phyloP scores from a whole-genome alignment of 768 basidiomycete species.

The Cystofilobasidium capitatum region DNA sequence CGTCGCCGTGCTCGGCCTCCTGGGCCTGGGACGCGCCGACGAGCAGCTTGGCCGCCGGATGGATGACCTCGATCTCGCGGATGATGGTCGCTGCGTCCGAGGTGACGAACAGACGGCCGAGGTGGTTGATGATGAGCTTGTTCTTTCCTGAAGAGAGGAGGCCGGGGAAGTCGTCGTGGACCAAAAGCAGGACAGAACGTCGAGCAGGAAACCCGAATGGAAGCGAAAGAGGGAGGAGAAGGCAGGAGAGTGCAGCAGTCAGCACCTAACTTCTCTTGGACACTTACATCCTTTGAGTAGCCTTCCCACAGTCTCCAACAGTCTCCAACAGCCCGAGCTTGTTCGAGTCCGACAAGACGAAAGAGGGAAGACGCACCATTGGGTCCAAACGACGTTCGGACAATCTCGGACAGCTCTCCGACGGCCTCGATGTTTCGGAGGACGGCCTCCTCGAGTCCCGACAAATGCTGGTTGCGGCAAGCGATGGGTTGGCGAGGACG shows the following conservation, averaged over 20 bases:
- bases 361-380: conserved; percentile 56
- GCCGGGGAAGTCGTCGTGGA: no score
- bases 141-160: conserved; percentile 74
- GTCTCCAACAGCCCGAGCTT: conserved; percentile 88
- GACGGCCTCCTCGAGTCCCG: conserved; percentile 93
- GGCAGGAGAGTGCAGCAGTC: background rate
- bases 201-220: background rate
- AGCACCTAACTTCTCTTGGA: no score
- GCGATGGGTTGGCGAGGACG: background rate
- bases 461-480: conserved; percentile 50
- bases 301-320: background rate
- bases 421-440: conserved; percentile 55
- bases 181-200: conserved; percentile 9
- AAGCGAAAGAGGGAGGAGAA: background rate
- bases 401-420: conserved; percentile 85
- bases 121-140: conserved; percentile 95
- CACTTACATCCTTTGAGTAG: background rate
- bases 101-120: conserved; percentile 90
- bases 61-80: conserved; percentile 93
- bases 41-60: conserved; percentile 96
- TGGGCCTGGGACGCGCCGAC: conserved; percentile 98
- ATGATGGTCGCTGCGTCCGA: conserved; percentile 99
- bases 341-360: background rate
- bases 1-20: conserved; percentile 96
- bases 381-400: conserved; percentile 91